Percentiles rank a stretch among this genome's conserved stretches.
Evolutionary conservation across 2,329 filamentous ascomycete genomes (phyloP).

Genomic region (Fulvia fulva): DNA sequence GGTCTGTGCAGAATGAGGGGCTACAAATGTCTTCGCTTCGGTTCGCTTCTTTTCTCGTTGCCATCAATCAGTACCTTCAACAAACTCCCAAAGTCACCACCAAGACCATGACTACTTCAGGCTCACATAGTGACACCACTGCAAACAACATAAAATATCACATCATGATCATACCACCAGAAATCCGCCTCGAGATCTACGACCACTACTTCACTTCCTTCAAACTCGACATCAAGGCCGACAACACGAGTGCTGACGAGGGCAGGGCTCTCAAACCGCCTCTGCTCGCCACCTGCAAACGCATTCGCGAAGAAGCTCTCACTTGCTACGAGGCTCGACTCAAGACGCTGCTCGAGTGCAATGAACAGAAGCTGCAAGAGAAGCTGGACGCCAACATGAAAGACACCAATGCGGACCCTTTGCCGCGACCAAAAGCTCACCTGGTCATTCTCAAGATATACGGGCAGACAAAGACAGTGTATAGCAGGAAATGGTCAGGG

Average conservation of each 20-base stretch:
- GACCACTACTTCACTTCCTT: background rate
- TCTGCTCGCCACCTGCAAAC: conserved; percentile 10
- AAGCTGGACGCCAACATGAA: too few relatives aligned
- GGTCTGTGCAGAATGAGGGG: background rate
- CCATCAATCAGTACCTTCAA: too few relatives aligned
- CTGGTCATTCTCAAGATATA: too few relatives aligned
- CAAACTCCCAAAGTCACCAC: background rate
- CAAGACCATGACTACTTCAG: background rate
- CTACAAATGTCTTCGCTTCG: background rate
- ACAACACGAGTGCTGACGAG: background rate
- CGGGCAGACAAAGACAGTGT: too few relatives aligned
- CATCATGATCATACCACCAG: background rate
- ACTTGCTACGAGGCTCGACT: background rate
- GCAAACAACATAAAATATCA: background rate
- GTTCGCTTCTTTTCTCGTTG: background rate
- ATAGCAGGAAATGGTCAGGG: too few relatives aligned
- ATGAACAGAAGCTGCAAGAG: background rate
- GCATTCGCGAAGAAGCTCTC: conserved; percentile 6
- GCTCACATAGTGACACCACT: too few relatives aligned
- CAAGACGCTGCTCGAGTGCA: background rate
- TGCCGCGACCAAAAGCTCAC: background rate
- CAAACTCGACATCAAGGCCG: background rate
- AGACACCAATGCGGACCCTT: background rate
- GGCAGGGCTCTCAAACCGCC: background rate
- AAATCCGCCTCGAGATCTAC: conserved; percentile 5